These are phyloP conservation scores for Clitopilus passeckerianus DNA, from an alignment of 768 basidiomycete species.

Conservation along the genomic window DNA sequence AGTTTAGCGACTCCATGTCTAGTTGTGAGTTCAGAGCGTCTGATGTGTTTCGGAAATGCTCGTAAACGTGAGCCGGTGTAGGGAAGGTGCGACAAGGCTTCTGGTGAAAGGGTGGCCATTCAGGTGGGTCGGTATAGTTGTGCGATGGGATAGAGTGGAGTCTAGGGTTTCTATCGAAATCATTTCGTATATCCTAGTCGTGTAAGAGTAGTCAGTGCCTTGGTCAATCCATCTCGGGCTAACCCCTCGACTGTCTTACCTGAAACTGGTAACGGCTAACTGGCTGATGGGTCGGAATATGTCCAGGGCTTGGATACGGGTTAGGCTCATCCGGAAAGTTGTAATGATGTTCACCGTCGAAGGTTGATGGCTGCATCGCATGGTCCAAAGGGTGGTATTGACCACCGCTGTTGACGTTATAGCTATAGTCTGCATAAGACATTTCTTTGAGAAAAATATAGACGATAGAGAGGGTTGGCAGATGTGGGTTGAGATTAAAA, in stretches of 20 bases:
- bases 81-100: neutral
- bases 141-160: neutral
- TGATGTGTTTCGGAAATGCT: neutral
- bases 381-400: neutral
- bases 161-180: neutral
- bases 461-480: neutral
- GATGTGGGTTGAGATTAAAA: conserved; percentile 19
- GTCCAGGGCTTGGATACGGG: neutral
- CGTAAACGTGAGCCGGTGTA: neutral
- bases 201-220: too few relatives aligned
- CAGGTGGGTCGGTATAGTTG: neutral
- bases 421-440: conserved; percentile 7
- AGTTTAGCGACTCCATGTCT: conserved; percentile 2
- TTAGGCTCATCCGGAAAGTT: neutral
- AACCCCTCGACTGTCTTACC: neutral
- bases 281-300: neutral
- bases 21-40: neutral
- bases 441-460: conserved; percentile 1
- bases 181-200: neutral
- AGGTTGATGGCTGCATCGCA: neutral
- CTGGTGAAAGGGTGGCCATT: neutral
- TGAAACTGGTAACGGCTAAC: neutral
- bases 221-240: neutral
- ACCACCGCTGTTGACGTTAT: neutral
- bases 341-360: neutral